Evolutionary conservation across 202 grass and related monocot genomes (phyloP).

Genomic region (Brachypodium distachyon): DNA sequence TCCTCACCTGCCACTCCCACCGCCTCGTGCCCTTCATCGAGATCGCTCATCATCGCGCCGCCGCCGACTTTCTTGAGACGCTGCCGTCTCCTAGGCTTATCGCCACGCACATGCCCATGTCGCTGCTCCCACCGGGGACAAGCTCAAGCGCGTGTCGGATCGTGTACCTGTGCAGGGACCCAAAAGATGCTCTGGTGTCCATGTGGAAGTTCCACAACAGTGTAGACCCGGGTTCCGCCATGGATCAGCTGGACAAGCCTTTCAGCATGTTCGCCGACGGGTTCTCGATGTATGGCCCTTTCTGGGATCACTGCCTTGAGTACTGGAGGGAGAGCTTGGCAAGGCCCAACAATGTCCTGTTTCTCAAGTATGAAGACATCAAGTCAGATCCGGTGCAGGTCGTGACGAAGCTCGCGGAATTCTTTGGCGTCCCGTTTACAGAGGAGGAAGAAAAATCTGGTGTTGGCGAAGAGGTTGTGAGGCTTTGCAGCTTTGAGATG

Average conservation of each 20-base stretch:
- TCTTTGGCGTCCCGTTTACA: background rate
- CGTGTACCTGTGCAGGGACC: background rate
- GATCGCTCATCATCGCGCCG: too few relatives aligned
- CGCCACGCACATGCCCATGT: background rate
- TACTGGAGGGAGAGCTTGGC: background rate
- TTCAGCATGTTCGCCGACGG: background rate
- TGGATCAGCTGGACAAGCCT: background rate
- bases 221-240: background rate
- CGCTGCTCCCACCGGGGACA: background rate
- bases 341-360: background rate
- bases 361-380: conserved; percentile 13
- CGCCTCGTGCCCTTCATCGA: background rate
- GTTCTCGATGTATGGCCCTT: background rate
- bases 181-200: background rate
- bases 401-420: background rate
- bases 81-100: background rate
- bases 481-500: background rate
- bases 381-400: background rate
- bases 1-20: too few relatives aligned
- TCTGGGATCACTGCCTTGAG: background rate
- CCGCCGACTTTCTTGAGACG: background rate
- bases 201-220: background rate
- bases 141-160: background rate
- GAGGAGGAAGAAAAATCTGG: background rate
- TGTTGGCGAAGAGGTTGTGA: background rate